phyloP scores from a whole-genome alignment of 2,329 filamentous ascomycete species.

The Xylariaceae sp. region DNA sequence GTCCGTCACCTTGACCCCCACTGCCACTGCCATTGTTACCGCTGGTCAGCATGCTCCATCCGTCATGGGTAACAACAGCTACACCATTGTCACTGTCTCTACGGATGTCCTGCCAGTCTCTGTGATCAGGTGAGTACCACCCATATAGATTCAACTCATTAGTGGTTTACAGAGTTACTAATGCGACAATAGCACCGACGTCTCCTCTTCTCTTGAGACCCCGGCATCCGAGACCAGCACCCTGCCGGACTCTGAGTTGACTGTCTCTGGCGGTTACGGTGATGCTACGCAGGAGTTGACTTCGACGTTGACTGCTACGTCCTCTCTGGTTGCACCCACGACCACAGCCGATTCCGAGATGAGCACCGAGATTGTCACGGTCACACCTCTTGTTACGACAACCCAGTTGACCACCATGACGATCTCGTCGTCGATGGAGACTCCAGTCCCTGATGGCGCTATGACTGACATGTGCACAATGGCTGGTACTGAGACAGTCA shows the following conservation, averaged over 20 bases:
- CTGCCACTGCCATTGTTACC: slow-evolving; percentile 1
- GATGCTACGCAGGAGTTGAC: background rate
- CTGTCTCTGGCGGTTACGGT: background rate
- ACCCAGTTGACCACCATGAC: slow-evolving; percentile 10
- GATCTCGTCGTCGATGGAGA: background rate
- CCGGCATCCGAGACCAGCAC: background rate
- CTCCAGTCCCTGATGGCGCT: background rate
- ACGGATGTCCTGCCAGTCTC: slow-evolving; percentile 8
- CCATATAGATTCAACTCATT: background rate
- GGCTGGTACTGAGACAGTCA: slow-evolving; percentile 8
- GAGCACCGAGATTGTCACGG: slow-evolving; percentile 15
- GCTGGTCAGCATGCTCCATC: too few species aligned
- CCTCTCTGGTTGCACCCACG: slow-evolving; percentile 10
- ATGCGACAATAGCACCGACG: background rate
- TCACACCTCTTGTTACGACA: slow-evolving; percentile 14
- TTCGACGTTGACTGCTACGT: background rate
- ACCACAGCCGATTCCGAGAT: slow-evolving; percentile 2
- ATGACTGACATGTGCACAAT: background rate
- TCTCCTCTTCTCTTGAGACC: too few species aligned
- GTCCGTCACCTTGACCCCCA: background rate
- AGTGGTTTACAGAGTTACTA: background rate
- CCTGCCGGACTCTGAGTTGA: background rate
- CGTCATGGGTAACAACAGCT: background rate
- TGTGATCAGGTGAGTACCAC: slow-evolving; percentile 8
- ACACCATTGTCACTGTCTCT: background rate